Percentiles rank a stretch among this genome's conserved stretches.
phyloP scores from a whole-genome alignment of 23 red algal species.

The Gracilaria gracilis region DNA sequence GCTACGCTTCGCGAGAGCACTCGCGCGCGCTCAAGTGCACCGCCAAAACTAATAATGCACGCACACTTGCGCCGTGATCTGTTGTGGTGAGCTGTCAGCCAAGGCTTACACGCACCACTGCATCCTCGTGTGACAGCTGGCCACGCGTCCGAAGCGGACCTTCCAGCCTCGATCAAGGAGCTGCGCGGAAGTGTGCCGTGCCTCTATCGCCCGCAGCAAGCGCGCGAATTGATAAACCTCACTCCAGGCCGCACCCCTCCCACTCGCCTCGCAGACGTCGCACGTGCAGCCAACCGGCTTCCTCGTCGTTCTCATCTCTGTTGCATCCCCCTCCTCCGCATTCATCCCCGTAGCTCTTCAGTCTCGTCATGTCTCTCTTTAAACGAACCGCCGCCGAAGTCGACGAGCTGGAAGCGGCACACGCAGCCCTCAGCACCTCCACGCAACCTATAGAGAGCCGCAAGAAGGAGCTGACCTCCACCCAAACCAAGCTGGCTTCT shows the following conservation, averaged over 20 bases:
- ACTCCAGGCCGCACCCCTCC: too few relatives aligned
- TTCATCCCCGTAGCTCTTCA: neutral
- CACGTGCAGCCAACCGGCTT: too few relatives aligned
- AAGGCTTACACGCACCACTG: neutral
- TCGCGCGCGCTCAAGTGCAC: neutral
- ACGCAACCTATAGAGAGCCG: constrained; percentile 20
- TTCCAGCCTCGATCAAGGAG: neutral
- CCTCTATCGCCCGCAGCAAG: too few relatives aligned
- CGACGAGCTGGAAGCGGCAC: neutral
- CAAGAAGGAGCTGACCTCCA: constrained; percentile 29
- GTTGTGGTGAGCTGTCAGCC: constrained; percentile 2
- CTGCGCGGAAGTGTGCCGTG: neutral
- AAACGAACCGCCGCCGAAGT: constrained; percentile 23
- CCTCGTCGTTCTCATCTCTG: too few relatives aligned
- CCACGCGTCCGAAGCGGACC: neutral
- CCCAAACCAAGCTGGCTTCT: constrained; percentile 1
- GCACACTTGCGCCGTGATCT: neutral
- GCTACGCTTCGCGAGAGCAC: neutral
- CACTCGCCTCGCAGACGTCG: too few relatives aligned
- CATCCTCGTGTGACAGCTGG: neutral
- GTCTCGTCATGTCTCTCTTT: constrained; percentile 44
- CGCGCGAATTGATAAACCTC: too few relatives aligned
- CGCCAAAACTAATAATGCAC: neutral
- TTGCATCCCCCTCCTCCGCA: neutral
- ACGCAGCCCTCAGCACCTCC: constrained; percentile 14